phyloP scores from a whole-genome alignment of 179 eudicot species.

The Drosera spatulata region DNA sequence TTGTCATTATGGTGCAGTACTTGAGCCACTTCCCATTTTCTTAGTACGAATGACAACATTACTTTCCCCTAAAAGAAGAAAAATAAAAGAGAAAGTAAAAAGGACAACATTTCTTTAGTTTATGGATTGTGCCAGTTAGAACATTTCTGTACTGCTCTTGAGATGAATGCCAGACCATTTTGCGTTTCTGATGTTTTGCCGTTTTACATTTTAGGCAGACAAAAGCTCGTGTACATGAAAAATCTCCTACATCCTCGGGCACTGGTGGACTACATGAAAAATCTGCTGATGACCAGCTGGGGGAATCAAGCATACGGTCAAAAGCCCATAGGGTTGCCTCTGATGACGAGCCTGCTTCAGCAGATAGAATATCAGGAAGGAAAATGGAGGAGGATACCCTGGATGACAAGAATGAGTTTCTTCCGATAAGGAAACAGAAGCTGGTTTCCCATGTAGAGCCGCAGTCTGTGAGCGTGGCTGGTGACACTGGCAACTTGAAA shows the following conservation, averaged over 20 bases:
- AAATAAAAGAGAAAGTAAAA: too few relatives aligned
- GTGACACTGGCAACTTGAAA: constrained; percentile 34
- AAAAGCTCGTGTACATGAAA: constrained; percentile 31
- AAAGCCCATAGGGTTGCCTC: constrained; percentile 22
- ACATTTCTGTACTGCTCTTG: not conserved
- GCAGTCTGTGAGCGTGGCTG: constrained; percentile 22
- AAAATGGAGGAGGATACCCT: constrained; percentile 17
- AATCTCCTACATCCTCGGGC: constrained; percentile 26
- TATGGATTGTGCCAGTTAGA: not conserved
- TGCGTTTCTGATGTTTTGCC: not conserved
- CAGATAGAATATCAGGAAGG: constrained; percentile 26
- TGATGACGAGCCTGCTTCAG: constrained; percentile 26
- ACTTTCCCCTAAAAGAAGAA: too few relatives aligned
- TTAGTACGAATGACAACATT: too few relatives aligned
- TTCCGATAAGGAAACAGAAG: constrained; percentile 22
- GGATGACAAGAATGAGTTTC: constrained; percentile 24
- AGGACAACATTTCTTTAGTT: too few relatives aligned
- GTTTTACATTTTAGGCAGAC: constrained; percentile 25
- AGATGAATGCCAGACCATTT: too few relatives aligned
- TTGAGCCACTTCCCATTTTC: too few relatives aligned
- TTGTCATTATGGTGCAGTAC: too few relatives aligned
- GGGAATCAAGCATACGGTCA: constrained; percentile 24
- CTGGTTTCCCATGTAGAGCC: constrained; percentile 29
- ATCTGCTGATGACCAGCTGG: constrained; percentile 29
- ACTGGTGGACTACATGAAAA: constrained; percentile 36